Percentiles rank a stretch among this genome's conserved stretches.
These are phyloP conservation scores for Boletus nobilissimus DNA, from an alignment of 1,284 basidiomycete genomes.

Conservation along the genomic window DNA sequence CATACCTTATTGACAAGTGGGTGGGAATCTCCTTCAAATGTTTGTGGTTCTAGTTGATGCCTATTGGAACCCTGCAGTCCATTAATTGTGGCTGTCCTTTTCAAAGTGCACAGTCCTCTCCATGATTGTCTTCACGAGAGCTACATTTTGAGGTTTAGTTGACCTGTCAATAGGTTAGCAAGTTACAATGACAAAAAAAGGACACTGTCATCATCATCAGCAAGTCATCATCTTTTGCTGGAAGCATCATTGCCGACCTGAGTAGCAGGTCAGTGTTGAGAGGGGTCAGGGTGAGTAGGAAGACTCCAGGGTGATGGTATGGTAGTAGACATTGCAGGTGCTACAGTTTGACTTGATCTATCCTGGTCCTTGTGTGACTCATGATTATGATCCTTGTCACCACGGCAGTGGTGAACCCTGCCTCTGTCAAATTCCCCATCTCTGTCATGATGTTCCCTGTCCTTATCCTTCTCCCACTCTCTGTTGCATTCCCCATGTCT, in stretches of 20 bases:
- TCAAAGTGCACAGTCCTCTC: slow-evolving; percentile 79
- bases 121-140: slow-evolving; percentile 77
- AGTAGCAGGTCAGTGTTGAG: slow-evolving; percentile 60
- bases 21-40: slow-evolving; percentile 56
- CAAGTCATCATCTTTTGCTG: slow-evolving; percentile 72
- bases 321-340: slow-evolving; percentile 41
- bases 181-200: slow-evolving; percentile 20
- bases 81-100: slow-evolving; percentile 74
- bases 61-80: slow-evolving; percentile 73
- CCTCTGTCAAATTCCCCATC: slow-evolving; percentile 56
- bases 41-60: slow-evolving; percentile 71
- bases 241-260: slow-evolving; percentile 62
- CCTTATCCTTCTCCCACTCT: slow-evolving; percentile 54
- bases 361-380: slow-evolving; percentile 64
- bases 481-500: slow-evolving; percentile 54
- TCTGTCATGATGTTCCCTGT: slow-evolving; percentile 54
- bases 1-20: slow-evolving; percentile 68
- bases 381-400: slow-evolving; percentile 54
- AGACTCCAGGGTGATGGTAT: slow-evolving; percentile 61
- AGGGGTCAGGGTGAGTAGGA: slow-evolving; percentile 66
- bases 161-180: slow-evolving; percentile 53
- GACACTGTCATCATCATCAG: slow-evolving; percentile 70
- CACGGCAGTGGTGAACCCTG: slow-evolving; percentile 49
- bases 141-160: slow-evolving; percentile 78
- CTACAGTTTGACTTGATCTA: slow-evolving; percentile 47